Percentiles rank a stretch among this genome's conserved stretches.
Evolutionary conservation across 1,139 yeast species (phyloP).

Genomic region (Protomyces pachydermus): DNA sequence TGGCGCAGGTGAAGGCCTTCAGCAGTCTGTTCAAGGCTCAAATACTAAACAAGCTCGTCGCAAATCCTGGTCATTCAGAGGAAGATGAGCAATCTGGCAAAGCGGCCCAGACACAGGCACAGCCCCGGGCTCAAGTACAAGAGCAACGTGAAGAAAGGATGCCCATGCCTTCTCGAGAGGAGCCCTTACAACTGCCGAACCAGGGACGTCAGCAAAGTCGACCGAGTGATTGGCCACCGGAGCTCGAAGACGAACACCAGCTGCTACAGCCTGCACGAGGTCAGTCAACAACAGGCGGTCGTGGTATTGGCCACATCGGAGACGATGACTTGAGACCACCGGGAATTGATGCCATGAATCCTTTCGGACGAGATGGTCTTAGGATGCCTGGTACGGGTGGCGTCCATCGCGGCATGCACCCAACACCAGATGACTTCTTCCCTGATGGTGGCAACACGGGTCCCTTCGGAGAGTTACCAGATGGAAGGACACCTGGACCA

Average conservation of each 20-base stretch:
- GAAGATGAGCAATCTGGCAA: not conserved
- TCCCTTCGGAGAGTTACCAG: constrained; percentile 1
- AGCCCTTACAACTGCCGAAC: constrained; percentile 5
- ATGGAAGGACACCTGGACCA: not conserved
- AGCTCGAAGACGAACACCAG: constrained; percentile 34
- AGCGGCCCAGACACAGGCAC: not conserved
- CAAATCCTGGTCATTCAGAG: constrained; percentile 5
- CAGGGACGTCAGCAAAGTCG: not conserved
- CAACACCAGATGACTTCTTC: constrained; percentile 32
- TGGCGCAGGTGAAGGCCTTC: constrained; percentile 20
- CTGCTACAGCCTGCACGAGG: constrained; percentile 26
- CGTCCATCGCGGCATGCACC: constrained; percentile 33
- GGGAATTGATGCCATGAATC: constrained; percentile 33
- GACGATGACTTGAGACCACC: constrained; percentile 35
- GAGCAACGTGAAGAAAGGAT: not conserved
- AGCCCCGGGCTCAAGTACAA: not conserved
- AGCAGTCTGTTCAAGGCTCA: constrained; percentile 24
- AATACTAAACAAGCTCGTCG: constrained; percentile 28
- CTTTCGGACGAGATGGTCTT: constrained; percentile 20
- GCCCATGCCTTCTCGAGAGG: constrained; percentile 2
- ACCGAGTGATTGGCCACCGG: constrained; percentile 32
- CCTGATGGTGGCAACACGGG: constrained; percentile 23
- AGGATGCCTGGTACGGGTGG: constrained; percentile 25
- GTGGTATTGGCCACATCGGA: constrained; percentile 31
- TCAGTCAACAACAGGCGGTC: constrained; percentile 12